These are phyloP conservation scores for Paraphoma sp. DNA, from an alignment of 2,329 filamentous ascomycete species.

Conservation along the genomic window DNA sequence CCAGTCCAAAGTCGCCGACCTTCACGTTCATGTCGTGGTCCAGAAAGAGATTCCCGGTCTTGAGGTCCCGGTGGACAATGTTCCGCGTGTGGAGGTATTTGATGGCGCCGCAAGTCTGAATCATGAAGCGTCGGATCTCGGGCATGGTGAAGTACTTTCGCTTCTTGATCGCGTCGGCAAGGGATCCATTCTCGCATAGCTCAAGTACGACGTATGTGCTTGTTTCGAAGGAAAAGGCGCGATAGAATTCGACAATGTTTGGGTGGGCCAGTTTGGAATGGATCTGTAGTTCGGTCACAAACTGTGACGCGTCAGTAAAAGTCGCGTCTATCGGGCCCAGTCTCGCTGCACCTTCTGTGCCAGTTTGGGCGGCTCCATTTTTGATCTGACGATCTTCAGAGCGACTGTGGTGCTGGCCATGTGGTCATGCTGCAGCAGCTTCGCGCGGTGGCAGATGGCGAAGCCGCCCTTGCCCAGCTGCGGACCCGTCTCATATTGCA, in stretches of 20 bases:
- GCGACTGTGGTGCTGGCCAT: conserved; percentile 72
- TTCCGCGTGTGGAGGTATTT: conserved; percentile 97
- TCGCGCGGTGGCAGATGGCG: conserved; percentile 79
- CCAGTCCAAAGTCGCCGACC: conserved; percentile 95
- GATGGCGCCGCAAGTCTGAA: conserved; percentile 95
- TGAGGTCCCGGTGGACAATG: conserved; percentile 95
- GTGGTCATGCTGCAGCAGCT: conserved; percentile 61
- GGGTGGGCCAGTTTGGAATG: conserved; percentile 97
- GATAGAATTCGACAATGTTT: conserved; percentile 94
- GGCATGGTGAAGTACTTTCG: conserved; percentile 90
- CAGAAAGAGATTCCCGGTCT: conserved; percentile 97
- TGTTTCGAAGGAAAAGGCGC: conserved; percentile 87
- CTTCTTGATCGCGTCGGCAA: conserved; percentile 97
- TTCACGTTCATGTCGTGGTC: conserved; percentile 97
- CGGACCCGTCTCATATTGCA: conserved; percentile 75
- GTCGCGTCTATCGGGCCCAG: background rate
- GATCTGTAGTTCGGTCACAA: conserved; percentile 87
- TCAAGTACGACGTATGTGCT: conserved; percentile 95
- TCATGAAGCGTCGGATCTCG: conserved; percentile 90
- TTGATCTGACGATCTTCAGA: conserved; percentile 82
- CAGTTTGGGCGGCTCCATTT: conserved; percentile 80
- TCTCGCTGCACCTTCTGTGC: conserved; percentile 74
- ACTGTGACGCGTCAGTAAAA: conserved; percentile 54
- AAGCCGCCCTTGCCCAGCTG: conserved; percentile 83
- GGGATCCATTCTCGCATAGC: conserved; percentile 90